Conservation (phyloP, 2,329 filamentous ascomycete species). For the Rhinocladiella similis region DNA sequence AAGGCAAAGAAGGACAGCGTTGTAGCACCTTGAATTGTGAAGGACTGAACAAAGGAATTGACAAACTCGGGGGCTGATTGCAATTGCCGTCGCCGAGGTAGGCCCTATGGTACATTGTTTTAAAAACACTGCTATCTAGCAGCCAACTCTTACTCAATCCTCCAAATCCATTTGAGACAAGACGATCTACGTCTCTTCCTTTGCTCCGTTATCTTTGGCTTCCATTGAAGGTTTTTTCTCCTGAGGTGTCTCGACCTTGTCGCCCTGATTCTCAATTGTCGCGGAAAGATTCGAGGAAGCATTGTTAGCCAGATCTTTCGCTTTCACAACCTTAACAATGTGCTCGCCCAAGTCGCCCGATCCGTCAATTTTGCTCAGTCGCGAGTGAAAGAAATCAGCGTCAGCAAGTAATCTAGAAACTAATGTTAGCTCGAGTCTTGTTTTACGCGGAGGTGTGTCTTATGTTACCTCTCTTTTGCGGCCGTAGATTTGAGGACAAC, state of each 20-base stretch:
- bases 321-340: conserved; percentile 55
- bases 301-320: conserved; percentile 32
- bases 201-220: neutral
- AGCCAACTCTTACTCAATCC: neutral
- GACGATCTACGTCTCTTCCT: neutral
- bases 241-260: neutral
- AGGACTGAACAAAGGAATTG: too few species aligned
- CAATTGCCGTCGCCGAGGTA: neutral
- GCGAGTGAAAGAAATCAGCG: conserved; percentile 68
- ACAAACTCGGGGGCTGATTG: too few species aligned
- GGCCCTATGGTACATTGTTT: neutral
- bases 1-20: too few species aligned
- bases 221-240: neutral
- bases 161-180: neutral
- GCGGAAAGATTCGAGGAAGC: neutral
- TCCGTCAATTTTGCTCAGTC: conserved; percentile 75
- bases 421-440: conserved; percentile 25
- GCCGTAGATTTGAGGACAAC: conserved; percentile 64
- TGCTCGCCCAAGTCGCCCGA: conserved; percentile 72
- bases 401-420: conserved; percentile 66
- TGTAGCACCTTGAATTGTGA: too few species aligned
- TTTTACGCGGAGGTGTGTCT: conserved; percentile 18
- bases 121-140: too few species aligned
- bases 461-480: conserved; percentile 69
- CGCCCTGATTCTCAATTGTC: neutral